These are phyloP conservation scores for Emmonsiellopsis sp. DNA, from an alignment of 2,329 filamentous ascomycete species.

Conservation along the genomic window DNA sequence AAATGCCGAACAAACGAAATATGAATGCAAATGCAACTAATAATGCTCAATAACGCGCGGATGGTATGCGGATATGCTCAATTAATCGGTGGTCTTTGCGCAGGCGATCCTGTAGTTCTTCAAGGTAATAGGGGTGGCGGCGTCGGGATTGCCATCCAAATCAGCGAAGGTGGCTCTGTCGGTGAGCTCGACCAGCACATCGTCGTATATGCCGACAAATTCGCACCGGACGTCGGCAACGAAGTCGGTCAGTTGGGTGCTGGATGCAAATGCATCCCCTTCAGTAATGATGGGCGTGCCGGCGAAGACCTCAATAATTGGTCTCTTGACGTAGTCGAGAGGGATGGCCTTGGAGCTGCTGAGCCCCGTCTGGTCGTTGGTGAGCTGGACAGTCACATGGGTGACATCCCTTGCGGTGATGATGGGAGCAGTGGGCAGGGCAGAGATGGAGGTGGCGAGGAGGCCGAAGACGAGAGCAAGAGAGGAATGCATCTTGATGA, in stretches of 20 bases:
- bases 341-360: background rate
- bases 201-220: background rate
- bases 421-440: background rate
- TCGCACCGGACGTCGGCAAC: background rate
- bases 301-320: background rate
- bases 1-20: background rate
- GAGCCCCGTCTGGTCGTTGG: background rate
- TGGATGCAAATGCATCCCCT: background rate
- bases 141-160: background rate
- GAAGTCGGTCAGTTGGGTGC: background rate
- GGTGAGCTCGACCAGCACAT: background rate
- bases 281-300: background rate
- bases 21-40: background rate
- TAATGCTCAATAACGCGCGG: background rate
- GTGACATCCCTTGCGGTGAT: background rate
- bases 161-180: background rate
- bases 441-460: background rate
- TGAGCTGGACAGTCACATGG: background rate
- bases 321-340: background rate
- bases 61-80: background rate
- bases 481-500: background rate
- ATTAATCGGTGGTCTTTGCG: background rate
- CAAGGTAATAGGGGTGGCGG: background rate
- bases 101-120: background rate
- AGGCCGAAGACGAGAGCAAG: background rate